Conservation (phyloP, 768 basidiomycete species). For the Holtermanniella nyarrowii region DNA sequence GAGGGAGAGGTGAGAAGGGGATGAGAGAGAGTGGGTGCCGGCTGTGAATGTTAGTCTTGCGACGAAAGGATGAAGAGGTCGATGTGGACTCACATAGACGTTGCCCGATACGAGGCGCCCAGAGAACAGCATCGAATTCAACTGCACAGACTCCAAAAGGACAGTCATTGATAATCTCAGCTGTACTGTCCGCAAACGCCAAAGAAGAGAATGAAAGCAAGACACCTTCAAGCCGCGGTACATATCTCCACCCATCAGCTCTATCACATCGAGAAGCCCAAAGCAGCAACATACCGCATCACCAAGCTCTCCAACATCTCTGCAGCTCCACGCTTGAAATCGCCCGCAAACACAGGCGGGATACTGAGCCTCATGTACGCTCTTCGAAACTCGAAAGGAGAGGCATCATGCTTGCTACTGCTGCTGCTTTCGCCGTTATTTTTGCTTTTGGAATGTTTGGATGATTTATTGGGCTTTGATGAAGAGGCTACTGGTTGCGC, state of each 20-base stretch:
- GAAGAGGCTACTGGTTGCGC: background rate
- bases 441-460: background rate
- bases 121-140: conserved; percentile 71
- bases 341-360: conserved; percentile 66
- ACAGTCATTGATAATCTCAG: conserved; percentile 66
- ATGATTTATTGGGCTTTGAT: background rate
- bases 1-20: conserved; percentile 83
- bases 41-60: conserved; percentile 43
- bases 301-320: conserved; percentile 91
- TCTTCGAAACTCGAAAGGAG: conserved; percentile 50
- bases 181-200: conserved; percentile 54
- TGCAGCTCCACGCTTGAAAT: conserved; percentile 63
- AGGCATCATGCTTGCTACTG: conserved; percentile 47
- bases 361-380: conserved; percentile 55
- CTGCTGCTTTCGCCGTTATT: conserved; percentile 39
- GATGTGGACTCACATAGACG: conserved; percentile 53
- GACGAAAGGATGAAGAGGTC: background rate
- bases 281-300: conserved; percentile 60
- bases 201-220: conserved; percentile 76
- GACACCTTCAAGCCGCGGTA: conserved; percentile 75
- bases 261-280: background rate
- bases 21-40: conserved; percentile 77
- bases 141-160: conserved; percentile 70
- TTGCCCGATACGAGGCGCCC: conserved; percentile 77
- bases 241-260: conserved; percentile 53